Percentiles rank a stretch among this genome's conserved stretches.
phyloP scores from a whole-genome alignment of 306 rosid species.

The Fagus sylvatica region DNA sequence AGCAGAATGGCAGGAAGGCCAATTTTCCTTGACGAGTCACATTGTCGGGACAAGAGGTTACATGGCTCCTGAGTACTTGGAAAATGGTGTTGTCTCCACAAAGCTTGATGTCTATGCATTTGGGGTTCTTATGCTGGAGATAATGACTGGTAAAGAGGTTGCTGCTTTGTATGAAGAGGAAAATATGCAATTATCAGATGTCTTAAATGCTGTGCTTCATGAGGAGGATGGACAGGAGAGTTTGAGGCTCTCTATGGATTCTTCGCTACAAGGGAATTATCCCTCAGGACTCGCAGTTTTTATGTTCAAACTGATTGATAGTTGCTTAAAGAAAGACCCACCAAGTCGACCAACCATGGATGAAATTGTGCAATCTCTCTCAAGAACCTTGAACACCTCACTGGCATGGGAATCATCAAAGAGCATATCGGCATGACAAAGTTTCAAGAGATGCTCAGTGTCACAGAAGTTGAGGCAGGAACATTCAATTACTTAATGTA shows the following conservation, averaged over 20 bases:
- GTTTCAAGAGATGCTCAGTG: slow-evolving; percentile 11
- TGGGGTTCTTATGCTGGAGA: slow-evolving; percentile 70
- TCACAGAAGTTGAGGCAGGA: background rate
- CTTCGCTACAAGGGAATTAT: slow-evolving; percentile 45
- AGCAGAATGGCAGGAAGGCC: slow-evolving; percentile 42
- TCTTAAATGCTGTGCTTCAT: slow-evolving; percentile 30
- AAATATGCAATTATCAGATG: slow-evolving; percentile 33
- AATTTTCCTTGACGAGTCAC: slow-evolving; percentile 66
- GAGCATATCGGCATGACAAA: slow-evolving; percentile 21
- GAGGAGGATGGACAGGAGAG: slow-evolving; percentile 39
- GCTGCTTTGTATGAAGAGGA: slow-evolving; percentile 41
- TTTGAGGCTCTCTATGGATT: slow-evolving; percentile 58
- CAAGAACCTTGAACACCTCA: slow-evolving; percentile 58
- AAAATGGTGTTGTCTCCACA: slow-evolving; percentile 74
- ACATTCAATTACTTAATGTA: background rate
- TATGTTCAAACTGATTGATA: slow-evolving; percentile 39
- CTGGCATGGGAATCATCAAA: slow-evolving; percentile 58
- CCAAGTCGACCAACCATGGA: slow-evolving; percentile 62
- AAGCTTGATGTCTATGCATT: slow-evolving; percentile 85
- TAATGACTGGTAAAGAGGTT: slow-evolving; percentile 71
- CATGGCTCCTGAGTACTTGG: slow-evolving; percentile 92
- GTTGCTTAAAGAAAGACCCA: slow-evolving; percentile 64
- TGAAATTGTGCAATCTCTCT: slow-evolving; percentile 61
- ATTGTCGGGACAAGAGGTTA: slow-evolving; percentile 90
- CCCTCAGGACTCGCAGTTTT: slow-evolving; percentile 59